Evolutionary conservation across 2,329 filamentous ascomycete species (phyloP).

Genomic region (Rasamsonia emersonii): DNA sequence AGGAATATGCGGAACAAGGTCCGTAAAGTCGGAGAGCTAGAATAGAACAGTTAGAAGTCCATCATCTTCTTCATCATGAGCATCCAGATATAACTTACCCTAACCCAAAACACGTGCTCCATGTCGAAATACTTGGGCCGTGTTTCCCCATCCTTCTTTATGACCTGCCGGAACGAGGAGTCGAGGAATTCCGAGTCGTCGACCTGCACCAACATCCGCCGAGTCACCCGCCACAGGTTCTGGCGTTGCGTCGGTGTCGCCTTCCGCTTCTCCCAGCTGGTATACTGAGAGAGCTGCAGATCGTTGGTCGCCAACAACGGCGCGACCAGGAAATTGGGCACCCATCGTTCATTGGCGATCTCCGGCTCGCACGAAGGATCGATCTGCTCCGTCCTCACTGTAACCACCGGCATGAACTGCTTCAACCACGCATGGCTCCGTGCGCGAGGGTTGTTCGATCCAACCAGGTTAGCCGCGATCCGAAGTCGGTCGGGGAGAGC

Average conservation of each 20-base stretch:
- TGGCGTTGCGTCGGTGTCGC: slow-evolving; percentile 35
- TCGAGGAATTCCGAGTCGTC: slow-evolving; percentile 29
- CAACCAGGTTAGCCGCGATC: slow-evolving; percentile 36
- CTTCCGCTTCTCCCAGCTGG: slow-evolving; percentile 38
- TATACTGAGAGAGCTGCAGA: slow-evolving; percentile 40
- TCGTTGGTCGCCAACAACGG: slow-evolving; percentile 42
- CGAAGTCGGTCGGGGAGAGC: slow-evolving; percentile 38
- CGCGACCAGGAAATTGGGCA: slow-evolving; percentile 42
- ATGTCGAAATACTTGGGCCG: slow-evolving; percentile 41
- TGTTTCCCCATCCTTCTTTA: slow-evolving; percentile 34
- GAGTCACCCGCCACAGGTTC: slow-evolving; percentile 41
- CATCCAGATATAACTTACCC: slow-evolving; percentile 23
- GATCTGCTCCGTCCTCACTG: slow-evolving; percentile 35
- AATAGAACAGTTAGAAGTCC: background rate
- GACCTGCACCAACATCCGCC: slow-evolving; percentile 36
- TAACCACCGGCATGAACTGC: slow-evolving; percentile 39
- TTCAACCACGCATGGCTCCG: slow-evolving; percentile 35
- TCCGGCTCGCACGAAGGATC: slow-evolving; percentile 29
- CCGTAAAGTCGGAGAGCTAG: slow-evolving; percentile 42
- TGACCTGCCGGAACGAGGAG: slow-evolving; percentile 30
- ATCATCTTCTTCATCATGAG: background rate
- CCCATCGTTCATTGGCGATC: slow-evolving; percentile 37
- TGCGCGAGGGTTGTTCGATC: slow-evolving; percentile 34
- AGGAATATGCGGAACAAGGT: slow-evolving; percentile 39
- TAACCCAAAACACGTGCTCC: slow-evolving; percentile 45